Percentiles rank a stretch among this genome's conserved stretches.
These are phyloP conservation scores for barrel medic (Medicago truncatula) DNA, from an alignment of 306 rosid genomes.

Conservation along the genomic window MtrunA17r5.0-ANR NC_053045.1:54943001-54943500, in stretches of 20 bases:
- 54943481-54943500: too few relatives aligned
- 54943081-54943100: constrained; percentile 5
- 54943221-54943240: constrained; percentile 29
- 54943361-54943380: constrained; percentile 47
- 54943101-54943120: neutral
- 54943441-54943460: neutral
- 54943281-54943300: constrained; percentile 9
- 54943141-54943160: neutral
- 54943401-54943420: neutral
- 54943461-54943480: too few relatives aligned
- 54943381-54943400: neutral
- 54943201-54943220: neutral
- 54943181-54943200: neutral
- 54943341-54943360: constrained; percentile 42
- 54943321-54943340: neutral
- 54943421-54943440: neutral
- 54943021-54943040: constrained; percentile 43
- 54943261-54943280: constrained; percentile 29
- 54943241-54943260: constrained; percentile 17
- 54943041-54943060: constrained; percentile 42
- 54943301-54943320: neutral
- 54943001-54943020: constrained; percentile 54
- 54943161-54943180: constrained; percentile 24
- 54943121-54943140: neutral
- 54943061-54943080: constrained; percentile 52